These are phyloP conservation scores for Stipa capillata DNA, from an alignment of 176 grass and related monocot genomes.

Conservation along the genomic window DNA sequence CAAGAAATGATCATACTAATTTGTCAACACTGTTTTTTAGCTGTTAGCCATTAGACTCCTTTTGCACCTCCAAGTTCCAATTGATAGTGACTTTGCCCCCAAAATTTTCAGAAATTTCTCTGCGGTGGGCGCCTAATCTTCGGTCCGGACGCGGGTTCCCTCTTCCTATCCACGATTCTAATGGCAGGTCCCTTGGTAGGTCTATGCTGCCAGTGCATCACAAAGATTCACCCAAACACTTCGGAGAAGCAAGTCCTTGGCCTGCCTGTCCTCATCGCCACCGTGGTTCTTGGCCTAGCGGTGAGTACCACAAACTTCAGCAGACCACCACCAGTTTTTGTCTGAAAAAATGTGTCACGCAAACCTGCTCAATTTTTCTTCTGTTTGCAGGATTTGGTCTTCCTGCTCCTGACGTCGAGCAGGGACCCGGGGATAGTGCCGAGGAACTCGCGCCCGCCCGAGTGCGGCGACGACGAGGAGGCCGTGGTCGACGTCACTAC, in stretches of 20 bases:
- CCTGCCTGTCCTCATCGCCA: conserved; percentile 38
- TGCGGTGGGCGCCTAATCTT: conserved; percentile 83
- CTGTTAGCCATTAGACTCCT: background rate
- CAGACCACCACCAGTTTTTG: background rate
- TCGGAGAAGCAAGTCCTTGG: conserved; percentile 40
- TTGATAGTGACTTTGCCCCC: background rate
- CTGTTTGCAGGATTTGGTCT: conserved; percentile 36
- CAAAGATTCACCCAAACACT: conserved; percentile 33
- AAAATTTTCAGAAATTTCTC: conserved; percentile 57
- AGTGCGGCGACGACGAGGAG: background rate
- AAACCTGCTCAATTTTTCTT: background rate
- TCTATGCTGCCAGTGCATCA: conserved; percentile 61
- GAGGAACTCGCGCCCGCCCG: conserved; percentile 49
- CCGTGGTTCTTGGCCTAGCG: conserved; percentile 29
- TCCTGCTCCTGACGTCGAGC: conserved; percentile 75
- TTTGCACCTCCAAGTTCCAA: background rate
- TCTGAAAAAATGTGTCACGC: background rate
- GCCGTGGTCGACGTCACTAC: background rate
- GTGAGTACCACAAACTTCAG: conserved; percentile 16
- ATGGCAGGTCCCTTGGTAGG: conserved; percentile 46
- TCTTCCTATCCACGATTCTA: conserved; percentile 52
- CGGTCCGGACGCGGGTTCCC: conserved; percentile 71
- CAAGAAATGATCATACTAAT: background rate
- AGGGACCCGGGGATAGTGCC: conserved; percentile 91
- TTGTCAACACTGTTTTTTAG: background rate